These are phyloP conservation scores for Bolboschoenus planiculmis DNA, from an alignment of 176 grass and related monocot species.

Conservation along the genomic window DNA sequence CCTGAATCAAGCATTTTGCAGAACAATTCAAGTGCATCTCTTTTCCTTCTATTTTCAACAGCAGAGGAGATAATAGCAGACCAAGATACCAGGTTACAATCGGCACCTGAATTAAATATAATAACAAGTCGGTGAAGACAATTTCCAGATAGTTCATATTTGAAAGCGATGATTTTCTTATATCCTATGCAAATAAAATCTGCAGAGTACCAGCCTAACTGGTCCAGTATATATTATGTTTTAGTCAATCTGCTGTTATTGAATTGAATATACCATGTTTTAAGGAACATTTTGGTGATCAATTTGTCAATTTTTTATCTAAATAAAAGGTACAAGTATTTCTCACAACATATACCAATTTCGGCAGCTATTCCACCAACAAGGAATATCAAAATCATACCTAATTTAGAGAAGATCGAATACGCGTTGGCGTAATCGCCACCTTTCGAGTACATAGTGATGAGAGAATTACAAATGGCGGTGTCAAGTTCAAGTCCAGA, in stretches of 20 bases:
- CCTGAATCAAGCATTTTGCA: slow-evolving; percentile 8
- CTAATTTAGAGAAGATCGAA: slow-evolving; percentile 3
- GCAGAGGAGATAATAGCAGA: not conserved
- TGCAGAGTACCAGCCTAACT: not conserved
- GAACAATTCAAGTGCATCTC: slow-evolving; percentile 18
- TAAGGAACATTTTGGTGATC: not conserved
- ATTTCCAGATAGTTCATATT: not conserved
- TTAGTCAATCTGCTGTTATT: not conserved
- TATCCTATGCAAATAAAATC: not conserved
- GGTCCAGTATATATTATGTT: not conserved
- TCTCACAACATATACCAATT: not conserved
- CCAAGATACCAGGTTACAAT: slow-evolving; percentile 7
- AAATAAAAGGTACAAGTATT: not conserved
- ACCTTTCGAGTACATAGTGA: slow-evolving; percentile 16
- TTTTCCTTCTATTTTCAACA: slow-evolving; percentile 1
- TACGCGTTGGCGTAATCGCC: not conserved
- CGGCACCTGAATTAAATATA: not conserved
- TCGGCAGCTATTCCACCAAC: not conserved
- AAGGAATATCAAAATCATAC: not conserved
- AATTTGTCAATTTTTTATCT: not conserved
- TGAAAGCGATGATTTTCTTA: not conserved
- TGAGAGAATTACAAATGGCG: slow-evolving; percentile 11
- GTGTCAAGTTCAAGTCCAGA: slow-evolving; percentile 15
- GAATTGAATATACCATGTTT: not conserved
- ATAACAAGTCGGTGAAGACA: not conserved